A percentile compares a stretch with the other conserved stretches of the same genome.
These are phyloP conservation scores for Populus nigra DNA, from an alignment of 345 rosid genomes.

Conservation along the genomic window DNA sequence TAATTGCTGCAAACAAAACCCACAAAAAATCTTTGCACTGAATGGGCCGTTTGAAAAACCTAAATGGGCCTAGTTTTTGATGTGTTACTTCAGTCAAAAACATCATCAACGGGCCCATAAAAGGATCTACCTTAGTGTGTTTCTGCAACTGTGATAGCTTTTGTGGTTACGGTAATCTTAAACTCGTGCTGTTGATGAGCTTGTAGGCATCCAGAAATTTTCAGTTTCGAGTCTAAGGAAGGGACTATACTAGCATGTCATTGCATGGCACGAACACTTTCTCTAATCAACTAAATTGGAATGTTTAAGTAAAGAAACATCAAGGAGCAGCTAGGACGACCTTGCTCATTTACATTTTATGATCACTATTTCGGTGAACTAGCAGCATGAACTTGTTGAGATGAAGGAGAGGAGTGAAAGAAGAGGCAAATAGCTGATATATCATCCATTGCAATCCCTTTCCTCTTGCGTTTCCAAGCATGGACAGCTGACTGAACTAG, in stretches of 20 bases:
- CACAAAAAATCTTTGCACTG: not conserved
- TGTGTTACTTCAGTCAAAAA: too few relatives aligned
- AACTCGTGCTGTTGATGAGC: not conserved
- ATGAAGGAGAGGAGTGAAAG: slow-evolving; percentile 47
- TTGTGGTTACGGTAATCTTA: too few relatives aligned
- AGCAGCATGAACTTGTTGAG: slow-evolving; percentile 21
- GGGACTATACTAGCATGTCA: not conserved
- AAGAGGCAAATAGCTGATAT: slow-evolving; percentile 89
- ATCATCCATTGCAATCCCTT: slow-evolving; percentile 82
- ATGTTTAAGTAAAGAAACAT: not conserved
- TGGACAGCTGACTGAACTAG: slow-evolving; percentile 57
- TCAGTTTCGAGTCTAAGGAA: not conserved
- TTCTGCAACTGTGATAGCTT: too few relatives aligned
- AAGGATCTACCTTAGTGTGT: too few relatives aligned
- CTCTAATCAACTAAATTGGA: not conserved
- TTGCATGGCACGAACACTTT: not conserved
- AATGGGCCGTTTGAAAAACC: not conserved
- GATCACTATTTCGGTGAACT: slow-evolving; percentile 15
- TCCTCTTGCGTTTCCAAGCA: slow-evolving; percentile 77
- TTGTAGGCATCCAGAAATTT: not conserved
- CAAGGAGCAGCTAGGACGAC: not conserved
- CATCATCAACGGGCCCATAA: too few relatives aligned
- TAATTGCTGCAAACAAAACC: not conserved
- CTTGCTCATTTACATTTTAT: slow-evolving; percentile 8
- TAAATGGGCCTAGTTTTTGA: too few relatives aligned